Conservation (phyloP, 2,329 filamentous ascomycete genomes). For the Aspergillus cejpii region DNA sequence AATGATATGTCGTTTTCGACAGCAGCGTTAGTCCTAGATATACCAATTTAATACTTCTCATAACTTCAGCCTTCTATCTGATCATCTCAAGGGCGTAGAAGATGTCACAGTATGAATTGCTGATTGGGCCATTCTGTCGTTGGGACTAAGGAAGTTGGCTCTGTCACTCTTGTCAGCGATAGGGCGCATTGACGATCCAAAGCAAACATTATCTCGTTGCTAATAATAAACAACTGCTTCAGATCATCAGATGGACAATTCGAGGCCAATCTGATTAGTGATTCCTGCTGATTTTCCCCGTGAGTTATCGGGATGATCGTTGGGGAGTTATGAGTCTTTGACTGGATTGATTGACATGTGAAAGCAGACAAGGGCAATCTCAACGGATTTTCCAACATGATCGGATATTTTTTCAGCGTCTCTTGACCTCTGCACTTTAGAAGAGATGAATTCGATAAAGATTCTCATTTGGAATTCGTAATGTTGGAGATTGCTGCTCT, state of each 20-base stretch:
- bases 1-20: background rate
- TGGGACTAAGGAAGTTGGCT: background rate
- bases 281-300: background rate
- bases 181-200: background rate
- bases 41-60: background rate
- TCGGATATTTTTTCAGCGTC: background rate
- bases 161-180: background rate
- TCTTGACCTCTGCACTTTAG: background rate
- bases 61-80: background rate
- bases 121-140: background rate
- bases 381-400: background rate
- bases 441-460: too few relatives aligned
- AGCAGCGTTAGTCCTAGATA: background rate
- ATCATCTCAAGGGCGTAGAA: background rate
- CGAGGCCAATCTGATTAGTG: too few relatives aligned
- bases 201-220: too few relatives aligned
- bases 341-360: background rate
- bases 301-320: background rate
- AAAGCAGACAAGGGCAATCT: background rate
- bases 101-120: background rate
- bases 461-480: too few relatives aligned
- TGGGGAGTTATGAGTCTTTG: background rate
- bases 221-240: too few relatives aligned
- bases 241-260: too few relatives aligned
- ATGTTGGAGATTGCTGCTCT: too few relatives aligned